These are phyloP conservation scores for Mortierella polycephala DNA, from an alignment of 371 early-diverging fungal genomes.

Conservation along the genomic window DNA sequence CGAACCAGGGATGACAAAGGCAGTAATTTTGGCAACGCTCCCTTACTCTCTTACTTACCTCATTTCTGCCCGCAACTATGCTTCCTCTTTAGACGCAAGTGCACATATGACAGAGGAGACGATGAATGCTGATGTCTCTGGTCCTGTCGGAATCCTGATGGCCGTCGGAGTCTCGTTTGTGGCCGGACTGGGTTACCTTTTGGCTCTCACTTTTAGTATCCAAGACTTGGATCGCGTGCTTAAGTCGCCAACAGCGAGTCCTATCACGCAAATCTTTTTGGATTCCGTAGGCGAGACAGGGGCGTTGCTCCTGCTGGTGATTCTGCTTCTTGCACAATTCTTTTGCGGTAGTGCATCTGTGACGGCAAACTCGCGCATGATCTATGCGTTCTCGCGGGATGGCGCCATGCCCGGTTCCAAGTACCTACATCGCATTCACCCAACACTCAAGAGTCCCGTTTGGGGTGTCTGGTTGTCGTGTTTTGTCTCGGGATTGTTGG, in stretches of 20 bases:
- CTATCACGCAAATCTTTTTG: conserved; percentile 63
- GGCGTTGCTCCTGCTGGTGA: conserved; percentile 63
- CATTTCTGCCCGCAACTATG: no score
- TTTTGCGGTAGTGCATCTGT: conserved; percentile 67
- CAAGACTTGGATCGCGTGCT: conserved; percentile 61
- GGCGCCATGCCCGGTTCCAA: conserved; percentile 73
- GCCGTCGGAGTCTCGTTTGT: conserved; percentile 59
- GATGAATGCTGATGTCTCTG: conserved; percentile 63
- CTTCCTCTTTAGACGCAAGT: conserved; percentile 60
- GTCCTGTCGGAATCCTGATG: conserved; percentile 73
- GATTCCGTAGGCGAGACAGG: conserved; percentile 62
- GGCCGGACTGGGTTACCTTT: conserved; percentile 57
- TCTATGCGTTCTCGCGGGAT: conserved; percentile 81
- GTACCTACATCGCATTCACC: conserved; percentile 61
- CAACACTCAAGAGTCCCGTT: conserved; percentile 57
- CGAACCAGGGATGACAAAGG: no score
- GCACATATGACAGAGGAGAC: conserved; percentile 87
- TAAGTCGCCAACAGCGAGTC: conserved; percentile 55
- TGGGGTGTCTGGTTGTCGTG: conserved; percentile 51
- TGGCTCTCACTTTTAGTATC: conserved; percentile 56
- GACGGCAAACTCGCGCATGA: conserved; percentile 75
- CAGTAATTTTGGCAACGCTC: neutral
- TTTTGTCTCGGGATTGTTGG: conserved; percentile 58
- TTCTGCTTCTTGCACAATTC: conserved; percentile 67
- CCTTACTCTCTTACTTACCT: neutral